Base-by-base conservation (phyloP, 1,284 basidiomycete species). In the Sutorius eximius region DNA sequence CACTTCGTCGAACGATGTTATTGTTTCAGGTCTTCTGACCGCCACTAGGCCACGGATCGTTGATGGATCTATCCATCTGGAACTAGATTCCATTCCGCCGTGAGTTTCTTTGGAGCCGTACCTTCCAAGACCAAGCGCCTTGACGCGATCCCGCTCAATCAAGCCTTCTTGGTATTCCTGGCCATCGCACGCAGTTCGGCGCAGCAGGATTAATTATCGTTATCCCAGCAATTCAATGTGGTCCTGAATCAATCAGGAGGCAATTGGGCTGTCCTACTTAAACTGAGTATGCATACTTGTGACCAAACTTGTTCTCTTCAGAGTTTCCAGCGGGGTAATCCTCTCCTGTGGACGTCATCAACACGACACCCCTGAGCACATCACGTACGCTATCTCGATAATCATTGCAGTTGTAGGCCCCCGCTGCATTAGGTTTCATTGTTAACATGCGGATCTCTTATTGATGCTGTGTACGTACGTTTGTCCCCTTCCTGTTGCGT, bases 331-430 rank as follows among this genome's bases (percentile, higher is more conserved):
- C 65, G 62, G 48, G 77, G 77, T 42, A 82, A 83, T 34, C 64
- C 6, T 72, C 85, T 24, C 75, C 76, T 32, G 78, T 78, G 24
- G 74, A 75, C 45, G 82, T 89, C 33, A 71, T 78, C 0, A 72
- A 71, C 20, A 86, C 24, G 85, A 51, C 72, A 89, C 45, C 16
- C 78, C 82, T 16, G 78, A 77, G 45, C 85, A 85, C 46, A 71
- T 60, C 56, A 55, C 75, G 18, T 90, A 91, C 75, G 76, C 81
- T 52, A 62, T 86, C 33, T 79, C 79, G 61, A 79, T 79, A 13
- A 83, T 85, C 66, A 80, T 81, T 64, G 60, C 75, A 32, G 75
- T 81, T n/a, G 71, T 82, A 37, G 89, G 89, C 87, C 87, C 67
- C 82, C 83, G 64, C 85, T 86, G n/a, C 77, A 71, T 51, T 75